Conservation (phyloP, 306 rosid species). For the Cyclanthera cordifolia region DNA sequence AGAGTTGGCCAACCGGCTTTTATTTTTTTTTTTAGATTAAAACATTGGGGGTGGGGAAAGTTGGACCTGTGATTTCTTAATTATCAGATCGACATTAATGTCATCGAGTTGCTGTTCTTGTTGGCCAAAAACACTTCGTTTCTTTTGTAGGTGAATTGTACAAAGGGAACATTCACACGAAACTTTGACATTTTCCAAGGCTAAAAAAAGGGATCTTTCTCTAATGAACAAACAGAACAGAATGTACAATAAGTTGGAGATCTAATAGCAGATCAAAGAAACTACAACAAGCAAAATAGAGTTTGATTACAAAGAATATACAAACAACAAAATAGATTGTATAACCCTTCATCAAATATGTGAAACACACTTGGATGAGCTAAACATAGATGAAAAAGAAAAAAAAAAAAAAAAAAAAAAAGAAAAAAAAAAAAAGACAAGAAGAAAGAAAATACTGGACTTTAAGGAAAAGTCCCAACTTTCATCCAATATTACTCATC, state of each 20-base stretch:
- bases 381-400: not conserved
- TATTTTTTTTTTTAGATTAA: too few species aligned
- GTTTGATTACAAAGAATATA: conserved; percentile 12
- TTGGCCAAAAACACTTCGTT: not conserved
- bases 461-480: not conserved
- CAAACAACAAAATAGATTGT: conserved; percentile 6
- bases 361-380: conserved; percentile 10
- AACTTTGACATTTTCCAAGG: not conserved
- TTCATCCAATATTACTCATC: conserved; percentile 41
- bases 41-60: too few species aligned
- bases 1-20: not conserved
- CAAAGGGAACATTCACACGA: not conserved
- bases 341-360: not conserved
- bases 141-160: not conserved
- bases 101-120: too few species aligned
- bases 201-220: not conserved
- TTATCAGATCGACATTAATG: too few species aligned
- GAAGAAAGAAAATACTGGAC: not conserved
- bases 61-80: too few species aligned
- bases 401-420: not conserved
- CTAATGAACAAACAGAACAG: not conserved
- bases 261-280: not conserved
- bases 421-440: not conserved
- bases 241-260: not conserved
- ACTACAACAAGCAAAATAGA: not conserved